phyloP scores from a whole-genome alignment of 2,329 filamentous ascomycete species.

The Aaosphaeria arxii region DNA sequence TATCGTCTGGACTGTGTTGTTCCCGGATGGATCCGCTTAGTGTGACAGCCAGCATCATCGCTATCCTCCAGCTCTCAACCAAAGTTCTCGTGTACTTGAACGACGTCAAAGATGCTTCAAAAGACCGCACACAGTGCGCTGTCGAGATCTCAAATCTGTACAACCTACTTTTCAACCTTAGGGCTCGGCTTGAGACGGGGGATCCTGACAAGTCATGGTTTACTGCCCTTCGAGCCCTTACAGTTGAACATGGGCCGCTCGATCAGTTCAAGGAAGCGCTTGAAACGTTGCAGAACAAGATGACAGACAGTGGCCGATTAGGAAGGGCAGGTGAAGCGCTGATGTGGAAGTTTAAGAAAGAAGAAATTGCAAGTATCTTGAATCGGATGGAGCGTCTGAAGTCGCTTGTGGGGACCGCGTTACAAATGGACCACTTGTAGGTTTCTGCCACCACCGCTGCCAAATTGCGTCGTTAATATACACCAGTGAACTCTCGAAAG shows the following conservation, averaged over 20 bases:
- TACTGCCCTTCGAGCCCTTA: constrained; percentile 11
- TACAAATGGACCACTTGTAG: constrained; percentile 17
- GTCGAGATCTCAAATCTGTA: constrained; percentile 16
- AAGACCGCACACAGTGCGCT: constrained; percentile 11
- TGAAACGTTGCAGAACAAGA: constrained; percentile 10
- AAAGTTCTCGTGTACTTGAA: constrained; percentile 14
- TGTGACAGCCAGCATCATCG: constrained; percentile 17
- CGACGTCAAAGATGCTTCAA: constrained; percentile 18
- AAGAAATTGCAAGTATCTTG: constrained; percentile 15
- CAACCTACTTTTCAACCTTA: constrained; percentile 16
- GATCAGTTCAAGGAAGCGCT: constrained; percentile 22
- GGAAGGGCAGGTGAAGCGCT: constrained; percentile 7
- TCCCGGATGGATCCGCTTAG: constrained; percentile 13
- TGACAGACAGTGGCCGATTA: constrained; percentile 9
- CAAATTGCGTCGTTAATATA: constrained; percentile 4
- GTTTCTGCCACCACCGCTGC: constrained; percentile 4
- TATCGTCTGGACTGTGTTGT: not conserved
- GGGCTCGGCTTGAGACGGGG: constrained; percentile 14
- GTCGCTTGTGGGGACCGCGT: constrained; percentile 9
- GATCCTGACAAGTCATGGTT: constrained; percentile 18
- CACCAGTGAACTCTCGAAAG: constrained; percentile 12
- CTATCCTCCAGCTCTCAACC: constrained; percentile 13
- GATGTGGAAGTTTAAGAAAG: constrained; percentile 4
- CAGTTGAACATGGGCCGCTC: constrained; percentile 18
- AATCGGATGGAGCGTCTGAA: constrained; percentile 14